Conservation (phyloP, 2,329 filamentous ascomycete species). For the Chaetoscypha palmicola region DNA sequence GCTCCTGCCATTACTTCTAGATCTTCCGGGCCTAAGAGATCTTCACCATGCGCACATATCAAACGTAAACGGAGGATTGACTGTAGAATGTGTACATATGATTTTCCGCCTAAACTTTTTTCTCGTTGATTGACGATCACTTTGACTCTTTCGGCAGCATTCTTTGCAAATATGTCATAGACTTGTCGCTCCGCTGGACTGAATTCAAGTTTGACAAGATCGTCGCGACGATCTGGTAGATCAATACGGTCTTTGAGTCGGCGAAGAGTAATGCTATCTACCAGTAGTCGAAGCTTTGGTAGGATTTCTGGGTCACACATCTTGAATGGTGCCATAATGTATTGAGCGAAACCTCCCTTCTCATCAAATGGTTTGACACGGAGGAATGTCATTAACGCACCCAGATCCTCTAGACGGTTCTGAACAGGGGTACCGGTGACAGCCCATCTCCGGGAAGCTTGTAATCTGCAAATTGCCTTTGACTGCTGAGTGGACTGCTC, state of each 20-base stretch:
- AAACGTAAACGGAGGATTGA: constrained; percentile 83
- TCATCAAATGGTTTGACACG: constrained; percentile 81
- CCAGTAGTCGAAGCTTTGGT: constrained; percentile 76
- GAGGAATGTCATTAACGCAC: constrained; percentile 79
- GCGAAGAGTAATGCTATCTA: constrained; percentile 89
- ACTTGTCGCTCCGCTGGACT: constrained; percentile 65
- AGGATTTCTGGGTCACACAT: constrained; percentile 76
- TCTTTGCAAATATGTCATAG: constrained; percentile 78
- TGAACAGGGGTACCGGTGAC: constrained; percentile 97
- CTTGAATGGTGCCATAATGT: constrained; percentile 83
- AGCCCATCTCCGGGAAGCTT: constrained; percentile 82
- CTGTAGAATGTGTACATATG: constrained; percentile 90
- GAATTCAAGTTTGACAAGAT: constrained; percentile 69
- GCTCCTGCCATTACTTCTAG: constrained; percentile 72
- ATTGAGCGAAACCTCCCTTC: constrained; percentile 63
- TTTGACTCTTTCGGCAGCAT: constrained; percentile 72
- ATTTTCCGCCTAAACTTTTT: constrained; percentile 68
- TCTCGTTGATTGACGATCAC: constrained; percentile 61
- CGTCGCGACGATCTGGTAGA: constrained; percentile 66
- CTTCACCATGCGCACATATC: constrained; percentile 89
- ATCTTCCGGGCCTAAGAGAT: constrained; percentile 79
- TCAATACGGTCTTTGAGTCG: constrained; percentile 88
- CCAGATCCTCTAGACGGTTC: constrained; percentile 85
- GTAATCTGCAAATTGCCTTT: constrained; percentile 73
- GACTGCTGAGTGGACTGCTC: constrained; percentile 76